Evolutionary conservation across 768 basidiomycete species (phyloP).

Genomic region (Floccularia luteovirens): DNA sequence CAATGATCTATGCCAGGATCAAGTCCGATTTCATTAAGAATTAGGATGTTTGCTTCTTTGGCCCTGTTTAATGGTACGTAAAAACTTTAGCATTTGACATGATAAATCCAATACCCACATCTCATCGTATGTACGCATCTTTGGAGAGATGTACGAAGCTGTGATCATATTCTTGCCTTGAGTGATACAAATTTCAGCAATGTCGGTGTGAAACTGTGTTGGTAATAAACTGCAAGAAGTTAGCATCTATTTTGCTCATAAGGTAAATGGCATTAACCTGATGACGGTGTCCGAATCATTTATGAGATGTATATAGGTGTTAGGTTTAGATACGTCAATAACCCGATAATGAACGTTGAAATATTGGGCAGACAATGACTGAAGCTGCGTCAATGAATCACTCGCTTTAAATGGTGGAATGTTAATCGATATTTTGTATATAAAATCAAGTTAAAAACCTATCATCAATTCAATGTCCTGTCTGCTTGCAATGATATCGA

Average conservation of each 20-base stretch:
- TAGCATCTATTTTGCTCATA: not conserved
- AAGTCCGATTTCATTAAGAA: conserved; percentile 86
- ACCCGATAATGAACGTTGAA: conserved; percentile 46
- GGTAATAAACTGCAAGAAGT: conserved; percentile 60
- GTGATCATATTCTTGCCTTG: conserved; percentile 76
- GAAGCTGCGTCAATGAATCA: conserved; percentile 56
- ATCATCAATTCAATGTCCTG: conserved; percentile 64
- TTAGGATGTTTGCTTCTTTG: conserved; percentile 48
- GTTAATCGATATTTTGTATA: conserved; percentile 4
- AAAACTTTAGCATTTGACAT: not conserved
- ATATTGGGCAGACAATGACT: conserved; percentile 34
- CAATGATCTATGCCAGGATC: conserved; percentile 90
- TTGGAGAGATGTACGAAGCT: conserved; percentile 81
- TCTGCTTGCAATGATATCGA: conserved; percentile 61
- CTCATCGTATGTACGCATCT: conserved; percentile 60
- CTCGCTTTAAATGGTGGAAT: conserved; percentile 45
- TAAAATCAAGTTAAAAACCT: conserved; percentile 41
- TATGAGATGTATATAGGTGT: conserved; percentile 44
- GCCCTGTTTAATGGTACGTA: conserved; percentile 41
- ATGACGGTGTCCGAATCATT: conserved; percentile 70
- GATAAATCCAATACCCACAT: conserved; percentile 30
- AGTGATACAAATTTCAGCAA: conserved; percentile 70
- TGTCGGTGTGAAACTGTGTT: conserved; percentile 57
- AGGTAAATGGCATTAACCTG: conserved; percentile 40
- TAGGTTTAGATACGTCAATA: conserved; percentile 49